Evolutionary conservation across 768 basidiomycete species (phyloP).

Genomic region (Naganishia vaughanmartiniae): DNA sequence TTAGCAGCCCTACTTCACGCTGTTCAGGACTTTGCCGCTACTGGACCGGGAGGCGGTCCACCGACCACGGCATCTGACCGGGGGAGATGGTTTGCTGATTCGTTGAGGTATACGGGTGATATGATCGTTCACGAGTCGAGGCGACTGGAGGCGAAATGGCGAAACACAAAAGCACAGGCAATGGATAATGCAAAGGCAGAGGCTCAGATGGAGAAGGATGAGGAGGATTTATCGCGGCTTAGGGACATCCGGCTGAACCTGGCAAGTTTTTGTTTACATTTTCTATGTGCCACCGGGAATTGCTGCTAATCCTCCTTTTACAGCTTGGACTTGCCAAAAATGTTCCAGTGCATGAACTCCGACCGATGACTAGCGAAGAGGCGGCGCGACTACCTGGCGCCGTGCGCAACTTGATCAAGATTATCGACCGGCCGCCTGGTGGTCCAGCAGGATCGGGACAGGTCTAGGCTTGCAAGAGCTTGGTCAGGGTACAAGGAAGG

Average conservation of each 20-base stretch:
- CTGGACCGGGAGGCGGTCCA: conserved; percentile 15
- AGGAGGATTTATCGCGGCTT: conserved; percentile 22
- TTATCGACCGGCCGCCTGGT: conserved; percentile 2
- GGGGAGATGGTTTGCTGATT: conserved; percentile 27
- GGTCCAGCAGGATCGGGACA: not conserved
- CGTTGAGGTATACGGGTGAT: conserved; percentile 16
- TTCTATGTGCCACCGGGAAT: not conserved
- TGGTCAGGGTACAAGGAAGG: too few relatives aligned
- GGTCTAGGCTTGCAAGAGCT: not conserved
- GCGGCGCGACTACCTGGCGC: conserved; percentile 22
- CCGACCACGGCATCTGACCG: conserved; percentile 15
- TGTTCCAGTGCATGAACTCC: conserved; percentile 32
- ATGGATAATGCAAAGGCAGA: not conserved
- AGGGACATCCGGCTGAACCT: conserved; percentile 28
- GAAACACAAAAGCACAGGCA: not conserved
- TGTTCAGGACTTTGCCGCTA: conserved; percentile 22
- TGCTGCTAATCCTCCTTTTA: not conserved
- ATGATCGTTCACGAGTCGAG: conserved; percentile 26
- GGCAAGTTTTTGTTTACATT: not conserved
- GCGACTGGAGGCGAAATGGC: conserved; percentile 3
- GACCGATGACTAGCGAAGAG: conserved; percentile 29
- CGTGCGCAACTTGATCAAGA: conserved; percentile 30
- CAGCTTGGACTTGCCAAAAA: conserved; percentile 33
- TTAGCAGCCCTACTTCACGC: conserved; percentile 27
- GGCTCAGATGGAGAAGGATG: not conserved